Base-by-base conservation (phyloP, 176 grass and related monocot genomes). In the Pontederia crassipes region DNA sequence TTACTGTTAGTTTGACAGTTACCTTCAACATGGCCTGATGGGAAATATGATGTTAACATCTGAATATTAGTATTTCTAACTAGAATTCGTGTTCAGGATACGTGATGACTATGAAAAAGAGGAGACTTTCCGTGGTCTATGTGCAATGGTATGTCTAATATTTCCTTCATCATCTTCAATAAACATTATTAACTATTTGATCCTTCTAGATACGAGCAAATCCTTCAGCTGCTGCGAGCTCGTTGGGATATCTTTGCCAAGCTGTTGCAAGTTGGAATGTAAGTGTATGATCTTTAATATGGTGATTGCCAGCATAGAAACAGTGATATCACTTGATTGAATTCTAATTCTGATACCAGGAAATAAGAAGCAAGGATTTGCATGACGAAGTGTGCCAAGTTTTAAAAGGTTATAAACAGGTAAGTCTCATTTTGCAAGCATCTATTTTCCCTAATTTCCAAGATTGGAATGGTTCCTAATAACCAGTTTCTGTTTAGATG, bases 41-140 rank as follows among this genome's bases (percentile, higher is more conserved):
- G 6, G 6, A 4, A 40, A 40, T 40, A 40, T 40, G 32, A 40
- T 40, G 6, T 40, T 3, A 40, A 1, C 32, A 40, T 40, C 28
- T 59, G 12, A 6, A 2, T 28, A 28, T 8, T 55, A 28, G n/a
- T 46, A 45, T 58, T 48, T 28, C 24, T 53, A 62, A 52, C 0
- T 9, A 18, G 48, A 15, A 64, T 2, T 64, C 55, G 11, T 64
- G 51, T 66, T n/a, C 84, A 97, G 93, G 84, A 92, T 97, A 73
- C 73, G 87, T 75, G 93, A 97, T 76, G 93, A 97, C 79, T 92
- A 87, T 71, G 93, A 97, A 85, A 97, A 97, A 82, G 93, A 92
- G 81, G 93, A 88, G 17, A 81, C 93, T 9, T 97, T 97, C 75
- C 87, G 83, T 68, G 93, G 93, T 55, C 74, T 97, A 17, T 97